A percentile compares a stretch with the other conserved stretches of the same genome.
Conservation (phyloP, 2,329 filamentous ascomycete species). For the Sporothrix brunneoviolacea region DNA sequence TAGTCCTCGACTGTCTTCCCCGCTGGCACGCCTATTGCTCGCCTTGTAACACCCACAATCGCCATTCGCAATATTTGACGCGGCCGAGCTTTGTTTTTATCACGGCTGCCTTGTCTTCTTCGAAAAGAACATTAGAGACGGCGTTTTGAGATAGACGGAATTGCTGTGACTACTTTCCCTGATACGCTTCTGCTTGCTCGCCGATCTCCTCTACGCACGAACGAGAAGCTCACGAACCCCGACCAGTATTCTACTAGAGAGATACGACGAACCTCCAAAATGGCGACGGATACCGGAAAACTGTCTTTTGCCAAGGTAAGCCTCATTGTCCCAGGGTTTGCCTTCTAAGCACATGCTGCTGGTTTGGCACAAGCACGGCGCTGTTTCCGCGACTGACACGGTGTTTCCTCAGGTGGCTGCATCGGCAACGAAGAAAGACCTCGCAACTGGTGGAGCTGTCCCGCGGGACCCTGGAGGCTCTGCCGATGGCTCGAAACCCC, state of each 20-base stretch:
- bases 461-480: neutral
- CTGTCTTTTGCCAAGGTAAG: conserved; percentile 73
- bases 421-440: conserved; percentile 35
- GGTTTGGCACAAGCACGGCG: too few relatives aligned
- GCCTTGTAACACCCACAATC: too few relatives aligned
- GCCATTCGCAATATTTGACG: too few relatives aligned
- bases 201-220: too few relatives aligned
- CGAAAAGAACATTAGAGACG: neutral
- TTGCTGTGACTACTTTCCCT: too few relatives aligned
- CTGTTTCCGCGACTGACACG: neutral
- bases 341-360: too few relatives aligned
- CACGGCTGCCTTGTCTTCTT: too few relatives aligned
- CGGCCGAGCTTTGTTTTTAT: too few relatives aligned
- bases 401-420: conserved; percentile 40
- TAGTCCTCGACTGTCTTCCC: neutral
- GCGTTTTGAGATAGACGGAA: too few relatives aligned
- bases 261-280: conserved; percentile 27
- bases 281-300: conserved; percentile 44
- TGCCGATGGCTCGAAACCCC: neutral
- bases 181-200: too few relatives aligned
- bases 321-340: neutral
- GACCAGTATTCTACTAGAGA: neutral
- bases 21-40: neutral
- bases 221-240: too few relatives aligned
- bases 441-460: conserved; percentile 13